phyloP scores from a whole-genome alignment of 2,329 filamentous ascomycete species.

The Diaporthe caulivora region DNA sequence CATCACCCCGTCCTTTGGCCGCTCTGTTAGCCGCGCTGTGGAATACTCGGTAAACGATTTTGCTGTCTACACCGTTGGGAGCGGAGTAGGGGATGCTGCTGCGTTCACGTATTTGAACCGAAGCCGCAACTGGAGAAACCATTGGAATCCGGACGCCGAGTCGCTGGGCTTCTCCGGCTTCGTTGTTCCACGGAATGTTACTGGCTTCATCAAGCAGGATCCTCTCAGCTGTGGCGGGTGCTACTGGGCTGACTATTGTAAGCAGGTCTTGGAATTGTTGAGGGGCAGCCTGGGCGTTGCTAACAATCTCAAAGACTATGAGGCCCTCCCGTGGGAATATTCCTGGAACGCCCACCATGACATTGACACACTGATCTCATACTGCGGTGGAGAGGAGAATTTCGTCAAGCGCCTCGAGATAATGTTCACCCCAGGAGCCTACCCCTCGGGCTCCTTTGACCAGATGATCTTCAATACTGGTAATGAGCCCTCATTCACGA shows the following conservation, averaged over 20 bases:
- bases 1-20: conserved; percentile 71
- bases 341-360: conserved; percentile 79
- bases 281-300: fast-evolving
- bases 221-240: conserved; percentile 72
- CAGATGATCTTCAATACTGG: conserved; percentile 75
- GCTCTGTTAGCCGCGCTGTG: conserved; percentile 74
- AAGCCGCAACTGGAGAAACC: conserved; percentile 78
- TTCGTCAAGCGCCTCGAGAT: conserved; percentile 72
- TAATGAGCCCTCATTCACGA: conserved; percentile 76
- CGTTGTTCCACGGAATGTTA: conserved; percentile 69
- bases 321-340: conserved; percentile 74
- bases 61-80: conserved; percentile 73
- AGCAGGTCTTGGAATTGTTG: not conserved
- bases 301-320: conserved; percentile 55
- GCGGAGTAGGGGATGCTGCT: conserved; percentile 66
- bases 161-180: conserved; percentile 75
- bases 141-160: conserved; percentile 72
- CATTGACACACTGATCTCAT: conserved; percentile 64
- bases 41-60: conserved; percentile 81
- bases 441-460: conserved; percentile 58
- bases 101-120: conserved; percentile 71
- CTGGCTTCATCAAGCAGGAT: conserved; percentile 66
- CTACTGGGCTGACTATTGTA: conserved; percentile 72
- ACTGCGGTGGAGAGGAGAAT: conserved; percentile 65
- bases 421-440: conserved; percentile 66